Percentiles rank a stretch among this genome's conserved stretches.
Evolutionary conservation across 176 grass and related monocot species (phyloP).

Genomic region (Carex kokanica): DNA sequence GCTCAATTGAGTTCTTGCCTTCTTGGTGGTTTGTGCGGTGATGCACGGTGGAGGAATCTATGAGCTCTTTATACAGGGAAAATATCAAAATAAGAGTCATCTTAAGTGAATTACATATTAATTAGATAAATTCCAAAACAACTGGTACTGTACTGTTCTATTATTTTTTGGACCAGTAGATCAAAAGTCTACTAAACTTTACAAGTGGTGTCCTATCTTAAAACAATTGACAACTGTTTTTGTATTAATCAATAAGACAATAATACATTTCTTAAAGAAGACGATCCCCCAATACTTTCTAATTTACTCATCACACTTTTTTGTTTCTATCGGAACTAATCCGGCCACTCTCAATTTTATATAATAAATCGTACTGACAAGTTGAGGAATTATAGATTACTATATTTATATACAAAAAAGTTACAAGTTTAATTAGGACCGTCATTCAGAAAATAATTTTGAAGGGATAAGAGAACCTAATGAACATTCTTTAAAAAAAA

Average conservation of each 20-base stretch:
- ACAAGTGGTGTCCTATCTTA: too few relatives aligned
- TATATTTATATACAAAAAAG: too few relatives aligned
- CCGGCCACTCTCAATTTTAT: not conserved
- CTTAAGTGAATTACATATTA: not conserved
- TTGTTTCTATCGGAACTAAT: not conserved
- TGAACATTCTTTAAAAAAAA: too few relatives aligned
- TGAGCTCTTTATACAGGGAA: not conserved
- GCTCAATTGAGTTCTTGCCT: not conserved
- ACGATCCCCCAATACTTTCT: not conserved
- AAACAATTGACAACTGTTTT: too few relatives aligned
- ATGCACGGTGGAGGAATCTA: not conserved
- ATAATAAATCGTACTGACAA: not conserved
- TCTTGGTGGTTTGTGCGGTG: not conserved
- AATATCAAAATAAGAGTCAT: not conserved
- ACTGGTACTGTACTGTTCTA: not conserved
- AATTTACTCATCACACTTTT: not conserved
- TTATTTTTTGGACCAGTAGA: not conserved
- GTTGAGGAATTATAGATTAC: too few relatives aligned
- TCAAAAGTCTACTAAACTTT: not conserved
- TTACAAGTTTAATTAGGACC: too few relatives aligned
- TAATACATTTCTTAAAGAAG: too few relatives aligned
- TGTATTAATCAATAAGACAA: too few relatives aligned
- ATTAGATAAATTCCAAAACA: not conserved
- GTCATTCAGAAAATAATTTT: too few relatives aligned
- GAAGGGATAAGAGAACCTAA: too few relatives aligned